Conservation (phyloP, 1,284 basidiomycete species). For the Afroboletus lepidellus region DNA sequence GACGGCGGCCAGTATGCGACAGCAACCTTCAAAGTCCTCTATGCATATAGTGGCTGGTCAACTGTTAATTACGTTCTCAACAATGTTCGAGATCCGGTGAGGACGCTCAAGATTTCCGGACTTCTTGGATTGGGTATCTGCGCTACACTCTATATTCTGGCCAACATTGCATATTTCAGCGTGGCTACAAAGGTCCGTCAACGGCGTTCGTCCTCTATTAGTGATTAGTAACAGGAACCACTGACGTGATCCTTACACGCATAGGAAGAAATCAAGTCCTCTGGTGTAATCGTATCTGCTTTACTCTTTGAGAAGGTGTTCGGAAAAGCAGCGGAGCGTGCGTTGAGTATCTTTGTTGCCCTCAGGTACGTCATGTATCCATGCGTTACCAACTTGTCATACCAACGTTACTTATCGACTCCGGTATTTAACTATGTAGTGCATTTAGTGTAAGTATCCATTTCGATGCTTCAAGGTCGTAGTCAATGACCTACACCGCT, state of each 20-base stretch:
- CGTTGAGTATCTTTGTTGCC: constrained; percentile 51
- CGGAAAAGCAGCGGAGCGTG: constrained; percentile 44
- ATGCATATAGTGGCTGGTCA: constrained; percentile 55
- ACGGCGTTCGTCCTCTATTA: background rate
- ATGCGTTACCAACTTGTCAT: background rate
- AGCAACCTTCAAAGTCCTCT: constrained; percentile 59
- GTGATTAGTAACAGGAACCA: constrained; percentile 21
- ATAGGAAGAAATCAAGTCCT: constrained; percentile 43
- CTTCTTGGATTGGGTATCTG: constrained; percentile 50
- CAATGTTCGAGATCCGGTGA: constrained; percentile 50
- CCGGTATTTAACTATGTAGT: constrained; percentile 6
- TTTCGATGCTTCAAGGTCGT: background rate
- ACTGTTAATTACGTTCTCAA: constrained; percentile 54
- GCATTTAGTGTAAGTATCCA: constrained; percentile 29
- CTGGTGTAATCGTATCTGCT: constrained; percentile 50
- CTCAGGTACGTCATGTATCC: constrained; percentile 38
- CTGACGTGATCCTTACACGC: background rate
- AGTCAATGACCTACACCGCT: background rate
- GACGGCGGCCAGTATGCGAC: constrained; percentile 47
- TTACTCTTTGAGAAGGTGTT: constrained; percentile 57
- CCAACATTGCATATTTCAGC: constrained; percentile 55
- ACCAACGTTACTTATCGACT: background rate
- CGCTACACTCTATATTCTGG: constrained; percentile 47
- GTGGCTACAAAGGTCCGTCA: constrained; percentile 22
- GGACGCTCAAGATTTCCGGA: constrained; percentile 54